Conservation (phyloP, 2,329 filamentous ascomycete genomes). For the Sporothrix luriei region DNA sequence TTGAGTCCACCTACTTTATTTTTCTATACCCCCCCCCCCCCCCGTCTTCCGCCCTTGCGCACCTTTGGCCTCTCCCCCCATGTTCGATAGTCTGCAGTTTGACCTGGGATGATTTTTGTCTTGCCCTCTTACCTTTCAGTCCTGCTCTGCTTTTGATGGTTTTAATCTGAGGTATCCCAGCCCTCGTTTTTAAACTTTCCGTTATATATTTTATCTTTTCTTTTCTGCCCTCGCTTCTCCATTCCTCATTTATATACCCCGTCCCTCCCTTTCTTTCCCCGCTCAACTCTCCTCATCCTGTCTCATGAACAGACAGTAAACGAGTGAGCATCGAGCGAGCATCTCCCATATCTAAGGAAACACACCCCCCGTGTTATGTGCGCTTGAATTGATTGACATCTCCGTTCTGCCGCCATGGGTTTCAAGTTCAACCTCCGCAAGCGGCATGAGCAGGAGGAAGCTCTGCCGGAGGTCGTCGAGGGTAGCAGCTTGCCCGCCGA, state of each 20-base stretch:
- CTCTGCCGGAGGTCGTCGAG: constrained; percentile 43
- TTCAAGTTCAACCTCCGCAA: constrained; percentile 44
- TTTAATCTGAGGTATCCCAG: constrained; percentile 2
- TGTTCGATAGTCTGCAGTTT: constrained; percentile 24
- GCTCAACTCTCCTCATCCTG: background rate
- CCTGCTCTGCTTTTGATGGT: constrained; percentile 3
- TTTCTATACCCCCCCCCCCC: background rate
- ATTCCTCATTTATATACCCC: constrained; percentile 15
- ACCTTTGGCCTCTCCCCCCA: background rate
- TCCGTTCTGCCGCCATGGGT: constrained; percentile 32
- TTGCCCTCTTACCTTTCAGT: background rate
- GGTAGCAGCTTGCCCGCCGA: background rate
- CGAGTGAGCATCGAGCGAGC: constrained; percentile 18
- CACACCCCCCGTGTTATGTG: constrained; percentile 8
- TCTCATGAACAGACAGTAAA: constrained; percentile 19
- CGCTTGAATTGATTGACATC: background rate
- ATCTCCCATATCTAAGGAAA: background rate
- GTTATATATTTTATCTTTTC: constrained; percentile 1
- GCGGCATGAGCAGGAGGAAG: constrained; percentile 51
- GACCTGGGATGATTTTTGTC: constrained; percentile 22
- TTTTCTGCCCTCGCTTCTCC: background rate
- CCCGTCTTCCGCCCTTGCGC: constrained; percentile 8
- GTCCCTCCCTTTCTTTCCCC: background rate
- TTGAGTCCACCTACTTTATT: constrained; percentile 10
- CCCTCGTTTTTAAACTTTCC: background rate